phyloP scores from a whole-genome alignment of 768 basidiomycete genomes.

The Hygrophorus pudorinus region DNA sequence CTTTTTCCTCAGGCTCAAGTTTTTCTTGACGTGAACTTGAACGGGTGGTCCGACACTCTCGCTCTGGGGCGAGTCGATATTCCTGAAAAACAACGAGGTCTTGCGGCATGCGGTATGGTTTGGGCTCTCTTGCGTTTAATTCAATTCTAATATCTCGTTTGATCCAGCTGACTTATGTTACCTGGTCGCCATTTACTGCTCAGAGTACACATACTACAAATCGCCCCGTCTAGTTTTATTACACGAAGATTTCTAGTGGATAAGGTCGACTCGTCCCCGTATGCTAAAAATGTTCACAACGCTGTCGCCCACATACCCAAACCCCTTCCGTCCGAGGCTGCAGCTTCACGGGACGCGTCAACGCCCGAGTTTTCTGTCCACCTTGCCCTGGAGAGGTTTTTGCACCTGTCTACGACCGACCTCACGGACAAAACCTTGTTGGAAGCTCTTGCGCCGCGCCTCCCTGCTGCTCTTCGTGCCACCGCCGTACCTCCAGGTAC shows the following conservation, averaged over 20 bases:
- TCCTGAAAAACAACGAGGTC: slow-evolving; percentile 7
- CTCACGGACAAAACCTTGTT: not conserved
- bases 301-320: too few species aligned
- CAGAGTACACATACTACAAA: slow-evolving; percentile 27
- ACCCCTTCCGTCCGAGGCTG: too few species aligned
- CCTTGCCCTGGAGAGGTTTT: too few species aligned
- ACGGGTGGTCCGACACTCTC: too few species aligned
- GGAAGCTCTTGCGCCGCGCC: slow-evolving; percentile 16
- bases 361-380: too few species aligned
- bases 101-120: slow-evolving; percentile 50
- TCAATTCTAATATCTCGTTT: slow-evolving; percentile 1
- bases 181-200: slow-evolving; percentile 54
- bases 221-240: not conserved
- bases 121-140: not conserved
- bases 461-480: slow-evolving; percentile 19
- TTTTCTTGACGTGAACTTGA: too few species aligned
- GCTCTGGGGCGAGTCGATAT: not conserved
- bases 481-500: slow-evolving; percentile 18
- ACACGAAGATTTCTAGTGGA: too few species aligned
- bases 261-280: too few species aligned
- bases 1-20: not conserved
- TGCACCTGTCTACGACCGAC: too few species aligned
- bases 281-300: too few species aligned
- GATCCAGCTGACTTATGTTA: slow-evolving; percentile 60
- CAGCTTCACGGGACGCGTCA: too few species aligned